These are phyloP conservation scores for Podospora pseudoanserina DNA, from an alignment of 495 filamentous ascomycete genomes.

Conservation along the genomic window DNA sequence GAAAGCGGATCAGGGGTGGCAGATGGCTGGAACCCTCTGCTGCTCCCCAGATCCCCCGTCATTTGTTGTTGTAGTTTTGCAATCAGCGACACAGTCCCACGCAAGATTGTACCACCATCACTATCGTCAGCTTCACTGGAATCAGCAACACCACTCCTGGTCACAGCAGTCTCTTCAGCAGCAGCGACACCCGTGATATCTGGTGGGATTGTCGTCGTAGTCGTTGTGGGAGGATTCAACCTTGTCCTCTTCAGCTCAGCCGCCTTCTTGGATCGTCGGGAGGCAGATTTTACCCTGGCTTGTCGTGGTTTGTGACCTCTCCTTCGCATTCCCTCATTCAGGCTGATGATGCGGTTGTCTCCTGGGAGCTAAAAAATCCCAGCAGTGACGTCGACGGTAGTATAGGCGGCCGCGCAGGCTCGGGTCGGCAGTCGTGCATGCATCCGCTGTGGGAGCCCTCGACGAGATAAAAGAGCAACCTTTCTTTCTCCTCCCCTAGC, in stretches of 20 bases:
- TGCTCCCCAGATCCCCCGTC: slow-evolving; percentile 20
- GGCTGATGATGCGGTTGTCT: not conserved
- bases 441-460: slow-evolving; percentile 11
- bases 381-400: slow-evolving; percentile 16
- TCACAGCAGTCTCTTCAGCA: slow-evolving; percentile 11
- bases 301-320: slow-evolving; percentile 1
- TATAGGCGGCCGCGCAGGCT: slow-evolving; percentile 12
- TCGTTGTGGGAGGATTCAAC: not conserved
- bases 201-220: not conserved
- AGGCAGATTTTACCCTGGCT: slow-evolving; percentile 3
- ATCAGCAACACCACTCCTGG: not conserved
- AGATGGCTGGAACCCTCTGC: slow-evolving; percentile 22
- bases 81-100: slow-evolving; percentile 9
- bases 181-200: not conserved
- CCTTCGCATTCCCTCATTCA: slow-evolving; percentile 5
- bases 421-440: slow-evolving; percentile 12
- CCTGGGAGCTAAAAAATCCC: not conserved
- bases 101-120: slow-evolving; percentile 21
- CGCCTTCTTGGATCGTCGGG: not conserved
- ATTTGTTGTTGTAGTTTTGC: slow-evolving; percentile 26
- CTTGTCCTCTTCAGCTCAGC: not conserved
- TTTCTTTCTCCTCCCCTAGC: not conserved
- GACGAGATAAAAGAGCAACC: not conserved
- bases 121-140: slow-evolving; percentile 1
- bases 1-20: slow-evolving; percentile 9